Evolutionary conservation across 257 asterid species (phyloP).

Genomic region (Solanum megistacrolobum): DNA sequence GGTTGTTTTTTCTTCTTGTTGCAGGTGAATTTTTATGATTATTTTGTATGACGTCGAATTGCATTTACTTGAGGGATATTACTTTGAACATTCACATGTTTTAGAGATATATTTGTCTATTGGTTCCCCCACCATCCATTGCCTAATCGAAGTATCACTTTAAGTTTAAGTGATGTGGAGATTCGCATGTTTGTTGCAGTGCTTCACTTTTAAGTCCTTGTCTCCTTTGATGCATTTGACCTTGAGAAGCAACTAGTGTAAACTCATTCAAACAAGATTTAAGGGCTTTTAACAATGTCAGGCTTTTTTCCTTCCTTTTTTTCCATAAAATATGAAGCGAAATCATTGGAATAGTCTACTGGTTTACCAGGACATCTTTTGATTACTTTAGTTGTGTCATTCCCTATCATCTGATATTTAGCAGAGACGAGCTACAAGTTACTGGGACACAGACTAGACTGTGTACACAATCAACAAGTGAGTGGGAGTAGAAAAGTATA

Average conservation of each 20-base stretch:
- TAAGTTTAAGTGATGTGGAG: not conserved
- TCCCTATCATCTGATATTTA: not conserved
- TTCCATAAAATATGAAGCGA: not conserved
- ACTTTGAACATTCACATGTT: not conserved
- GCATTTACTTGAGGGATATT: not conserved
- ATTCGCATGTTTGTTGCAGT: not conserved
- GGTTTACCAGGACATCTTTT: not conserved
- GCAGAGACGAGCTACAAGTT: not conserved
- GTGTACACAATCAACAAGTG: not conserved
- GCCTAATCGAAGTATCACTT: not conserved
- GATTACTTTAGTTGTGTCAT: not conserved
- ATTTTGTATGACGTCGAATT: not conserved
- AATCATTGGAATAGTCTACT: not conserved
- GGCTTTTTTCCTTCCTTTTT: not conserved
- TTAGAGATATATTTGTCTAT: not conserved
- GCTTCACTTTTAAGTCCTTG: not conserved
- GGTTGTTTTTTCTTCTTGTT: not conserved
- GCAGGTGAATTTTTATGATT: not conserved
- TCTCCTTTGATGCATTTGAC: not conserved
- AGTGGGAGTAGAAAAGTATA: not conserved
- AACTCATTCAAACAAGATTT: not conserved
- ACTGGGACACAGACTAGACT: not conserved
- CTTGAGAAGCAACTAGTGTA: not conserved
- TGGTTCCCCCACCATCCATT: not conserved
- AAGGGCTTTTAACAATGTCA: not conserved